Evolutionary conservation across 2,329 filamentous ascomycete genomes (phyloP), one percentile per base, ranked within the genome.

Genomic region (Amesomyces nigricolor): DNA sequence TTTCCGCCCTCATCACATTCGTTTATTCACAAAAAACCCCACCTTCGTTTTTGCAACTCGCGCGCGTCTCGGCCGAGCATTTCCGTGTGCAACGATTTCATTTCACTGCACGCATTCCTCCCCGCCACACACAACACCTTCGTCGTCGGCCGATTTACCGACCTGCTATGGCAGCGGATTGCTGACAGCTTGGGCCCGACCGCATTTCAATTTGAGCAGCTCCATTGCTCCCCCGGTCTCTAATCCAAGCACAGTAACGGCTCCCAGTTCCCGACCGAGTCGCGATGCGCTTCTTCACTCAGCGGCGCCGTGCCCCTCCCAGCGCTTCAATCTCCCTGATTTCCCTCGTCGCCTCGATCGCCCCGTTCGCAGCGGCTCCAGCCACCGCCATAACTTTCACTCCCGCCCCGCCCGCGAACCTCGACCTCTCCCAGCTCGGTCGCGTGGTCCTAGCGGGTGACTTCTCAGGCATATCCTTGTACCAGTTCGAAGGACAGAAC

Each of bases 401-500:
- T 45, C 70, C 81, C 13, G 78, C 83, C 39, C 83, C 89, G 3
- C 75, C 82, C 13, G 76, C 88, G 54, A 85, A 91, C 65, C 81
- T 99, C 67, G 88, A 95, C 68, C 79, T 96, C 57, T 81, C 80
- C 29, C 75, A 84, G 55, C 76, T 99, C 37, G 94, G 94, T 56
- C 83, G 88, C 64, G 85, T 96, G 62, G 91, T 88, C 53, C 79
- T 99, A 57, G 87, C 85, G 1, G 94, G 94, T 64, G 86, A 96
- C 72, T 99, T 96, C 69, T 84, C 89, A 66, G 89, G 91, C 53
- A 88, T 97, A 65, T 96, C 94, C 11, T 76, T 96, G 39, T 97
- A 94, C 74, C 78, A 91, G 67, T 97, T 85, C 66, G 78, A 87
- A 65, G 89, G 87, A 60, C 92, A 99, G 70, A 85, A 78, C 56